Evolutionary conservation across 2,329 filamentous ascomycete genomes (phyloP).

Genomic region (Neospermospora avenae): DNA sequence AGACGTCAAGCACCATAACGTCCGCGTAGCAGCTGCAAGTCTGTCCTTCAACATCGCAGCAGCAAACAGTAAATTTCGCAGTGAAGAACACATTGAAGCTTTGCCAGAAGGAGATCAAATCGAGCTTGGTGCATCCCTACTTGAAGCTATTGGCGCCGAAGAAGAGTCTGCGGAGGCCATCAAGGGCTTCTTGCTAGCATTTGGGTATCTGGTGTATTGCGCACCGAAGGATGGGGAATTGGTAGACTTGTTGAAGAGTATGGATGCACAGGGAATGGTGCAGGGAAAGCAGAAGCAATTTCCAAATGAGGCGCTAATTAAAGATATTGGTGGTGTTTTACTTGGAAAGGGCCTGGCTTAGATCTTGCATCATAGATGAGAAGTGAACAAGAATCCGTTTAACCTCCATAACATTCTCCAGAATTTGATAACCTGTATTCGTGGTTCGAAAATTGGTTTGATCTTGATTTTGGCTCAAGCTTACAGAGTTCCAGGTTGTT

Average conservation of each 20-base stretch:
- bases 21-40: conserved; percentile 77
- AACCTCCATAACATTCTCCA: background rate
- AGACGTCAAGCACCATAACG: conserved; percentile 68
- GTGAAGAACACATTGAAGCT: conserved; percentile 52
- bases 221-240: conserved; percentile 69
- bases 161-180: conserved; percentile 65
- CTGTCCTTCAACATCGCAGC: conserved; percentile 80
- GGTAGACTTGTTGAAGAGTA: conserved; percentile 71
- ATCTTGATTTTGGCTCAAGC: too few relatives aligned
- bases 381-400: background rate
- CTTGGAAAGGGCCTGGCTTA: conserved; percentile 36
- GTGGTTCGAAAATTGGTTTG: background rate
- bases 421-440: background rate
- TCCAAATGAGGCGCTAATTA: conserved; percentile 54
- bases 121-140: conserved; percentile 74
- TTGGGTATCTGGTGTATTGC: conserved; percentile 74
- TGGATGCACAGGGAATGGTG: conserved; percentile 70
- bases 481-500: background rate
- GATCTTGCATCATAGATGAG: conserved; percentile 6
- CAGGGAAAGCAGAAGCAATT: conserved; percentile 54
- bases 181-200: conserved; percentile 70
- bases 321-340: conserved; percentile 44
- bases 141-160: conserved; percentile 67
- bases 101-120: conserved; percentile 71
- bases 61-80: conserved; percentile 63